A percentile compares a stretch with the other conserved stretches of the same genome.
phyloP scores from a whole-genome alignment of 2,329 filamentous ascomycete genomes.

The Colletotrichum sojae region DNA sequence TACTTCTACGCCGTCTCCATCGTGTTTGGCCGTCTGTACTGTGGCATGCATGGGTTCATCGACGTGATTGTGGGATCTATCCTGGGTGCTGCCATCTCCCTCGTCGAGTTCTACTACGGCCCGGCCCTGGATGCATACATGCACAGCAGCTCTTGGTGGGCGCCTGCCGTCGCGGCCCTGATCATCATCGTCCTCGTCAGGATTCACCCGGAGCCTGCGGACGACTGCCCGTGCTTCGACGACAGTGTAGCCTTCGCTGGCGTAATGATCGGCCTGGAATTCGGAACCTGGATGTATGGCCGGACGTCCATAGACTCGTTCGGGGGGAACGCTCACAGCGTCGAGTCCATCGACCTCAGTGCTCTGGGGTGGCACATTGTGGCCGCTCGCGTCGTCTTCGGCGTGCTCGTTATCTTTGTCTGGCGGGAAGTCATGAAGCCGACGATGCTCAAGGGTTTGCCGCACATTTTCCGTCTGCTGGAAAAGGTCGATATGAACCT shows the following conservation, averaged over 20 bases:
- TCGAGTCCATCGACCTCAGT: conserved; percentile 75
- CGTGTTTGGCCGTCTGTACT: conserved; percentile 91
- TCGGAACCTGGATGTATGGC: conserved; percentile 87
- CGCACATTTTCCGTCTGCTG: conserved; percentile 88
- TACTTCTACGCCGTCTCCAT: conserved; percentile 94
- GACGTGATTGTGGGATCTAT: conserved; percentile 87
- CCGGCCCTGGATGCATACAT: conserved; percentile 79
- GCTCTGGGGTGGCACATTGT: conserved; percentile 77
- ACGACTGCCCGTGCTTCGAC: conserved; percentile 97
- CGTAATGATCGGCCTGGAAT: conserved; percentile 86
- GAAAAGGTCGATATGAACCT: conserved; percentile 84
- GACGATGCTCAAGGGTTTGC: conserved; percentile 80
- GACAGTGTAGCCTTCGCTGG: conserved; percentile 95
- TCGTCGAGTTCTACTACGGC: conserved; percentile 73
- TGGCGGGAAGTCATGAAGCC: conserved; percentile 96
- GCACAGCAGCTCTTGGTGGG: conserved; percentile 73
- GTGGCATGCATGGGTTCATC: conserved; percentile 97
- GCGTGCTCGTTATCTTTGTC: conserved; percentile 86
- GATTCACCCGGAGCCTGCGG: conserved; percentile 94
- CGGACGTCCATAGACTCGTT: conserved; percentile 64
- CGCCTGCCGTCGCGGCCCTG: conserved; percentile 74
- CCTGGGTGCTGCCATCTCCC: conserved; percentile 77
- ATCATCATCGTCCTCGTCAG: conserved; percentile 83
- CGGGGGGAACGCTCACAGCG: conserved; percentile 58
- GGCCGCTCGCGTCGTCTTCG: conserved; percentile 78